Percentiles rank a stretch among this genome's conserved stretches.
Evolutionary conservation across 345 rosid species (phyloP).

Genomic region (Mallotus nudiflorus): DNA sequence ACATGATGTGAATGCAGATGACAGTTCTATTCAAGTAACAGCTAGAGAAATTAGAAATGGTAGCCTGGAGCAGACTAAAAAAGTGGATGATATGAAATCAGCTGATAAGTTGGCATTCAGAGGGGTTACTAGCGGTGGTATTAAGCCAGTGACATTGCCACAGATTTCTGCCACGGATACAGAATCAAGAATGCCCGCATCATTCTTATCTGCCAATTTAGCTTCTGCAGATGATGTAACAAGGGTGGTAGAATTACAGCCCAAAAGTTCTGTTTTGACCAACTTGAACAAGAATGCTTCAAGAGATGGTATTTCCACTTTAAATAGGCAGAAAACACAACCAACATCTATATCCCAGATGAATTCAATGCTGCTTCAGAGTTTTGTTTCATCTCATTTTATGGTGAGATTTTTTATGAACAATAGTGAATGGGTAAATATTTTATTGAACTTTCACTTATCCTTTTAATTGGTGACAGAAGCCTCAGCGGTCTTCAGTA

Average conservation of each 20-base stretch:
- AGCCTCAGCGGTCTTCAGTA: constrained; percentile 49
- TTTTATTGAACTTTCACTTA: constrained; percentile 10
- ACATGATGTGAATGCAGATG: constrained; percentile 7
- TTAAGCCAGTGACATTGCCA: constrained; percentile 12
- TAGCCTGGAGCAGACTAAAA: constrained; percentile 12
- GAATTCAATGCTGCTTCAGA: constrained; percentile 49
- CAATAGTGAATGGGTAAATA: constrained; percentile 6
- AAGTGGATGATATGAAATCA: constrained; percentile 6
- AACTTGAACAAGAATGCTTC: constrained; percentile 15
- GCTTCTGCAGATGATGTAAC: constrained; percentile 16
- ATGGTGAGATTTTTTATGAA: constrained; percentile 43
- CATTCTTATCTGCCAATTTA: constrained; percentile 21
- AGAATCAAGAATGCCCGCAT: constrained; percentile 17
- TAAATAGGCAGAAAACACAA: constrained; percentile 32
- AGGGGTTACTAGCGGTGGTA: constrained; percentile 11
- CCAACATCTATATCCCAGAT: constrained; percentile 54
- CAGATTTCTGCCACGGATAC: constrained; percentile 21
- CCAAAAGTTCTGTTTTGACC: constrained; percentile 19
- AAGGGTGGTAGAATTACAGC: constrained; percentile 1
- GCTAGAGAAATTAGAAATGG: constrained; percentile 11
- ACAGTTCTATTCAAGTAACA: constrained; percentile 18
- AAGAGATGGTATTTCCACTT: constrained; percentile 12
- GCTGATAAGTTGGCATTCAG: constrained; percentile 6
- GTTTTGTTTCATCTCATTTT: constrained; percentile 42
- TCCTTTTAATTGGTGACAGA: constrained; percentile 41